phyloP scores from a whole-genome alignment of 768 basidiomycete species.

The Auriculariales sp. region DNA sequence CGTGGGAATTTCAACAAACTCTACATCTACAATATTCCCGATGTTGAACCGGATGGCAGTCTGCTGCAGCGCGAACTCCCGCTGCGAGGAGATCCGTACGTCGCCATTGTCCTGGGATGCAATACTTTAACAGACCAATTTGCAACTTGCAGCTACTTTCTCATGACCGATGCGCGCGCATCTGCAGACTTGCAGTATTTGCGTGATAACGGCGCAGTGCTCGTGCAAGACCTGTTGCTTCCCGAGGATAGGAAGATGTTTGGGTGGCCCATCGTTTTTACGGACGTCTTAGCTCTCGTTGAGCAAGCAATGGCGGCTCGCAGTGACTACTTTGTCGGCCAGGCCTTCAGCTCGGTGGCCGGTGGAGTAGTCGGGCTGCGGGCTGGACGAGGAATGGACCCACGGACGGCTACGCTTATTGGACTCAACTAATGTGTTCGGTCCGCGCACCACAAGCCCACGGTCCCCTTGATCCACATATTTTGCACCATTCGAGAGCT shows the following conservation, averaged over 20 bases:
- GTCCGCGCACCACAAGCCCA: no score
- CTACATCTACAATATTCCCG: constrained; percentile 3
- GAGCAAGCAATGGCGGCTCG: constrained; percentile 8
- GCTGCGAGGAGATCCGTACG: constrained; percentile 7
- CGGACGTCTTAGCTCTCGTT: constrained; percentile 12
- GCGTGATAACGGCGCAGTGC: constrained; percentile 8
- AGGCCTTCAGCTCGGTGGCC: neutral
- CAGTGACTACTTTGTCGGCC: neutral
- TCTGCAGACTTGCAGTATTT: constrained; percentile 7
- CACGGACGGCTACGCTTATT: neutral
- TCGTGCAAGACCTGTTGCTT: constrained; percentile 12
- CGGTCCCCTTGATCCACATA: no score
- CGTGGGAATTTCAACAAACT: neutral
- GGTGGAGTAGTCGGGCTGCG: neutral
- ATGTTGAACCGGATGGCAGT: constrained; percentile 4
- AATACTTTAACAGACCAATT: no score
- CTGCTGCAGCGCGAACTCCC: constrained; percentile 6
- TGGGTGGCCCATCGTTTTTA: constrained; percentile 11
- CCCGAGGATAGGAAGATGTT: constrained; percentile 10
- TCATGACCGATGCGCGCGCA: constrained; percentile 15
- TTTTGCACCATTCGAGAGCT: no score
- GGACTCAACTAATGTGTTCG: no score
- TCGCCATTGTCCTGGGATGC: neutral
- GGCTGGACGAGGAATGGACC: neutral
- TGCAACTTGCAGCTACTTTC: constrained; percentile 12